A percentile compares a stretch with the other conserved stretches of the same genome.
Conservation (phyloP, 331 rosid species). For the Telfairia occidentalis region DNA sequence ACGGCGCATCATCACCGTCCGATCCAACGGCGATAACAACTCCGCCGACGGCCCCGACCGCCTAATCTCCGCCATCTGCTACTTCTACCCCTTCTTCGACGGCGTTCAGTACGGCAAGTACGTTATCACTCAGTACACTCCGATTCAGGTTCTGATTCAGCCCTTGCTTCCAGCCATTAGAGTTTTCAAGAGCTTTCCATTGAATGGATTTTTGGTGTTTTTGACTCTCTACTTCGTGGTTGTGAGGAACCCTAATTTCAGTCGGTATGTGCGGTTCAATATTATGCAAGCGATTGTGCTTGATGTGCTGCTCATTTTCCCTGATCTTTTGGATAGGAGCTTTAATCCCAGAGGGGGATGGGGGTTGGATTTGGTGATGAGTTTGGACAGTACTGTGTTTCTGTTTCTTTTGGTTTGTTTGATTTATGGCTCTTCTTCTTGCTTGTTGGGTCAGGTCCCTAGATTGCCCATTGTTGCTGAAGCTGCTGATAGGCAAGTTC, state of each 20-base stretch:
- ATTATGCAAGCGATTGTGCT: constrained; percentile 95
- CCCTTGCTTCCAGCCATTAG: constrained; percentile 75
- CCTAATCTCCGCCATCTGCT: constrained; percentile 70
- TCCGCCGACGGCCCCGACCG: constrained; percentile 66
- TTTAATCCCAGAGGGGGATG: constrained; percentile 68
- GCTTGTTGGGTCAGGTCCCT: constrained; percentile 72
- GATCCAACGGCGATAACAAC: constrained; percentile 45
- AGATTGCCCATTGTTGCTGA: constrained; percentile 94
- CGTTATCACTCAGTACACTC: constrained; percentile 64
- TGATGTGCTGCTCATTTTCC: constrained; percentile 80
- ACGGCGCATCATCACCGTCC: constrained; percentile 19
- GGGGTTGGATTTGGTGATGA: constrained; percentile 82
- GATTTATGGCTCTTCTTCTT: constrained; percentile 82
- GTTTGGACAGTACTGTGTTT: constrained; percentile 89
- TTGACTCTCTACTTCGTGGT: constrained; percentile 80
- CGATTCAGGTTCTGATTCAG: constrained; percentile 55
- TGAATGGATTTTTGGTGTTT: constrained; percentile 70
- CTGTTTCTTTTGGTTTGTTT: constrained; percentile 63
- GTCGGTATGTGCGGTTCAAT: constrained; percentile 86
- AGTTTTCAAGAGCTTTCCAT: constrained; percentile 82
- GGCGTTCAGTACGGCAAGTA: constrained; percentile 82
- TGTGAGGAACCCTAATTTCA: constrained; percentile 79
- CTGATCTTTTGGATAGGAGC: constrained; percentile 78
- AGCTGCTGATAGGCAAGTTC: constrained; percentile 95
- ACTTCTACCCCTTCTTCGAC: constrained; percentile 89